Base-by-base conservation (phyloP, 2,329 filamentous ascomycete species). In the Tolypocladium sp. region DNA sequence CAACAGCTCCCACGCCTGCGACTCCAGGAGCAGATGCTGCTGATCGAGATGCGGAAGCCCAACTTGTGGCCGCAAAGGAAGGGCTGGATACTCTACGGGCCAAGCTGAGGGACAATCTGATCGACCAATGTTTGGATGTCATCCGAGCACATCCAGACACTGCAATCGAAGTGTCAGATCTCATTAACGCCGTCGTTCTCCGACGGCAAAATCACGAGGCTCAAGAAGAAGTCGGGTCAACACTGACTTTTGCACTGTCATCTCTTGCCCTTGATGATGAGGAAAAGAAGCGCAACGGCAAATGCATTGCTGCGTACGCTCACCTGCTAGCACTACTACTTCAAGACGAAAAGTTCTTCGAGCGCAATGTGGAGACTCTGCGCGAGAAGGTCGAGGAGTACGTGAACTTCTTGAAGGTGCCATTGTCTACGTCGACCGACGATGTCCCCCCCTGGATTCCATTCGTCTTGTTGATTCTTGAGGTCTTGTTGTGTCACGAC, bases 381-480 rank as follows among this genome's bases (percentile, higher is more conserved):
- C 89, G 88, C 68, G 86, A 90, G 22, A 91, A 88, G 67, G 88
- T 97, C 46, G 79, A 80, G 12, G 86, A 86, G 42, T 85, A 97
- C 62, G 80, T 96, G 35, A 81, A 79, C 2, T 97, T 97, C 71
- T 83, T 99, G 65, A 88, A 89, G 66, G 77, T 92, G 4, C 79
- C 84, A 6, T 77, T 84, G 0, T 83, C 86, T 33, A 83, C 87
- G 59, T 80, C 88, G 4, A 77, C 82, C 0, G 90, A 96, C 55
- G 89, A 94, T 60, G 79, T 91, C n/a, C 90, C 92, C 5, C 90
- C 91, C 1, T 99, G 93, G 92, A 88, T 97, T 63, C 90, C 91
- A 15, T 92, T 94, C 68, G 86, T 97, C 38, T 79, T 99, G 40
- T 81, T 97, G 20, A 89, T 99, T 56, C 81, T 97, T 55, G 94